phyloP scores from a whole-genome alignment of 1,284 basidiomycete species.

The Neonothopanus nambi region DNA sequence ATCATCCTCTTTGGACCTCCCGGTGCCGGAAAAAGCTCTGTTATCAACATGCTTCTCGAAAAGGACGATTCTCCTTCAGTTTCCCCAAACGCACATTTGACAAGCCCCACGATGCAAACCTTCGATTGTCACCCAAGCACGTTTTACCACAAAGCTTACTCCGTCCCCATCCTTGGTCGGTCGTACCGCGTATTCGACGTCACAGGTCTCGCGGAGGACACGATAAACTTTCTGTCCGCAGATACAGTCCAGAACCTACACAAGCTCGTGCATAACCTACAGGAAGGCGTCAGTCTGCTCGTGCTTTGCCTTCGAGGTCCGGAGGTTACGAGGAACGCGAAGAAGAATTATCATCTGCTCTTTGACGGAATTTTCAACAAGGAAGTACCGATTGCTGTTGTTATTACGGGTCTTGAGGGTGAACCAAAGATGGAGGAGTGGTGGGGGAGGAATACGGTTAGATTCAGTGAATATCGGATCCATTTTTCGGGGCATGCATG shows the following conservation, averaged over 20 bases:
- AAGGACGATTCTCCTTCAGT: too few relatives aligned
- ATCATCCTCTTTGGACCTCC: slow-evolving; percentile 32
- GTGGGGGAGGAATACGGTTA: slow-evolving; percentile 31
- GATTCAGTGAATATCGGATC: slow-evolving; percentile 21
- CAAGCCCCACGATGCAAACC: too few relatives aligned
- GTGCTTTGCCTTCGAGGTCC: slow-evolving; percentile 34
- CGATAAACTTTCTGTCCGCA: too few relatives aligned
- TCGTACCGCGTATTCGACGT: slow-evolving; percentile 37
- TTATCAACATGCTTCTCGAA: slow-evolving; percentile 31
- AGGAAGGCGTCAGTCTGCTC: slow-evolving; percentile 31
- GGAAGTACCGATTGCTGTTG: slow-evolving; percentile 27
- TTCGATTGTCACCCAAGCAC: too few relatives aligned
- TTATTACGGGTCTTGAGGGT: slow-evolving; percentile 26
- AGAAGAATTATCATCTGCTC: slow-evolving; percentile 32
- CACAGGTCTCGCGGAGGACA: slow-evolving; percentile 42
- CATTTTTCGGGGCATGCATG: slow-evolving; percentile 20
- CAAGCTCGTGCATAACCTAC: slow-evolving; percentile 26
- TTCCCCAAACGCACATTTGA: too few relatives aligned
- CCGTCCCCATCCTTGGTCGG: slow-evolving; percentile 16
- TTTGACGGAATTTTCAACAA: slow-evolving; percentile 29
- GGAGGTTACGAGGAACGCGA: slow-evolving; percentile 24
- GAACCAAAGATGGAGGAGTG: slow-evolving; percentile 30
- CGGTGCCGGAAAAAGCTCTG: slow-evolving; percentile 34
- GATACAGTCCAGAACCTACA: slow-evolving; percentile 37
- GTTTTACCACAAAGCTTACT: slow-evolving; percentile 18